Base-by-base conservation (phyloP, 352 stramenopile species). In the Peronospora destructor region DNA sequence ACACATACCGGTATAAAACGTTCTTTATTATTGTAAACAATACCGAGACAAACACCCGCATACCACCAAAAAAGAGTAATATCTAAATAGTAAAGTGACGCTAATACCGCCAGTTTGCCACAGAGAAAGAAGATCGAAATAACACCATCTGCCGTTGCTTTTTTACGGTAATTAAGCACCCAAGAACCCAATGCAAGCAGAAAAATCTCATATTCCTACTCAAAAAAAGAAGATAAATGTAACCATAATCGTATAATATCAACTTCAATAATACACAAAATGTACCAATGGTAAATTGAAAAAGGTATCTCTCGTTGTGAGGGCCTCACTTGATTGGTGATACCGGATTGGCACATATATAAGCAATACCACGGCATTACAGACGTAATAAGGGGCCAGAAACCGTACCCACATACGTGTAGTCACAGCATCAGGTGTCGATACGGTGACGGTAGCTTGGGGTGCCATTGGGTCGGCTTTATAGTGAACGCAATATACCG, bases 91-190 rank as follows among this genome's bases (percentile, higher is more conserved):
- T 84, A 90, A 39, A 79, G 68, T 43, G 65, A 65, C 1, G 72
- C 76, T 9, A 80, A 48, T n/a, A 87, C 53, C 25, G 62, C 75
- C 17, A 73, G 45, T 43, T 90, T 90, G 61, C 61, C 63, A 53
- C 87, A 86, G 53, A 84, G 60, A 55, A 86, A 84, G 44, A 85
- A 66, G 45, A 84, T 66, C n/a, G 76, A 55, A 30, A 87, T 39
- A 47, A 82, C 64, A 21, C 73, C 78, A 23, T 90, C 78, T 11
- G 64, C 46, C 26, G 78, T 87, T 42, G 78, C 70, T 50, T 85
- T 84, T 64, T 87, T 90, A 53, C 75, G 78, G 56, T 83, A 86
- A 59, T 87, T 90, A 14, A 90, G 56, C 33, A 73, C 41, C 46
- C 71, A 79, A 19, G 76, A 74, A 6, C 62, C 70, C 21, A 66